A percentile compares a stretch with the other conserved stretches of the same genome.
These are phyloP conservation scores for Leishmania braziliensis DNA, from an alignment of 208 protist species.

Conservation along the genomic window DNA sequence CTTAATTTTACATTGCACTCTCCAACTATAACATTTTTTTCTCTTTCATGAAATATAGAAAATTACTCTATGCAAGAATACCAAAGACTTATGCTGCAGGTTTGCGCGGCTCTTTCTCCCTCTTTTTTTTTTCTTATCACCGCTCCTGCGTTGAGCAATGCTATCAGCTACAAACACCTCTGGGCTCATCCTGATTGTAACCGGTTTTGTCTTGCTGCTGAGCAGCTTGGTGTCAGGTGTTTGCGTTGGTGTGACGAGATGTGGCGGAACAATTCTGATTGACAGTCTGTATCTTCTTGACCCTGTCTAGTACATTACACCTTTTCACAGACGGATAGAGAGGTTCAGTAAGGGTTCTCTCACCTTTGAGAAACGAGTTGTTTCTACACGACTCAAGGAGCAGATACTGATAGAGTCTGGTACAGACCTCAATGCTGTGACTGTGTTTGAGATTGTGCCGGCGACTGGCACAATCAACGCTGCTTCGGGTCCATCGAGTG, in stretches of 20 bases:
- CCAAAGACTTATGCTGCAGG: neutral
- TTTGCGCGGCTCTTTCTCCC: neutral
- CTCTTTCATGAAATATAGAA: neutral
- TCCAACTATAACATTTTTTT: neutral
- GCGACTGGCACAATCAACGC: neutral
- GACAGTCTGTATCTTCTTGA: slow-evolving; percentile 59
- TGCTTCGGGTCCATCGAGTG: neutral
- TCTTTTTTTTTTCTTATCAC: neutral
- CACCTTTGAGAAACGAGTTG: slow-evolving; percentile 16
- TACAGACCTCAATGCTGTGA: slow-evolving; percentile 28
- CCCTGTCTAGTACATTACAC: slow-evolving; percentile 45
- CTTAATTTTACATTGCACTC: neutral
- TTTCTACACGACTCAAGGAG: slow-evolving; percentile 5
- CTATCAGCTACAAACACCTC: neutral
- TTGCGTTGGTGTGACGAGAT: slow-evolving; percentile 33
- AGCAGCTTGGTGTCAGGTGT: neutral
- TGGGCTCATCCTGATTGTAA: slow-evolving; percentile 5
- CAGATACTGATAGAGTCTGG: slow-evolving; percentile 44
- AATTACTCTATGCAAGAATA: neutral
- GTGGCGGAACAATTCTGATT: slow-evolving; percentile 56
- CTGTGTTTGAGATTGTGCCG: slow-evolving; percentile 47
- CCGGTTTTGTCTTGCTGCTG: neutral
- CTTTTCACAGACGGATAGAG: slow-evolving; percentile 10
- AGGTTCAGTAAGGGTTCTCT: slow-evolving; percentile 29
- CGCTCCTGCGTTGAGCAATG: neutral